Percentiles rank a stretch among this genome's conserved stretches.
phyloP scores from a whole-genome alignment of 2,329 filamentous ascomycete species.

The Aspergillus sp. region DNA sequence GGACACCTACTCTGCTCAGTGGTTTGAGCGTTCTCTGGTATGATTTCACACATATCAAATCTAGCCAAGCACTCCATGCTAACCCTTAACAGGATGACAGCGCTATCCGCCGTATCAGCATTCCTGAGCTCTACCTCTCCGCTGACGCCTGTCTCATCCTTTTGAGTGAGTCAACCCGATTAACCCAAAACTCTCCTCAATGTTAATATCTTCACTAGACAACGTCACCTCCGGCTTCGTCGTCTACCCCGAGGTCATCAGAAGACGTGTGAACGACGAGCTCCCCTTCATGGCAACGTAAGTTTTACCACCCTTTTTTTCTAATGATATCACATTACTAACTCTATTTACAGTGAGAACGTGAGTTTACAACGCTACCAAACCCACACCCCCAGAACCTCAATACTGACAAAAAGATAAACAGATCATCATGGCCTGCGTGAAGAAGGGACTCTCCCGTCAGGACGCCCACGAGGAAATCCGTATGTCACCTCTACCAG shows the following conservation, averaged over 20 bases:
- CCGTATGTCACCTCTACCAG: constrained; percentile 40
- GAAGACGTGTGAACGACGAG: constrained; percentile 64
- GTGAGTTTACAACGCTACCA: constrained; percentile 9
- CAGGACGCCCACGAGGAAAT: constrained; percentile 88
- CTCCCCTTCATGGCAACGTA: constrained; percentile 82
- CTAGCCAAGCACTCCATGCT: constrained; percentile 1
- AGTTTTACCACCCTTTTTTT: constrained; percentile 13
- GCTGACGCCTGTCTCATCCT: constrained; percentile 55
- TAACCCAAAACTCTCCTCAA: background rate
- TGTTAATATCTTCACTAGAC: constrained; percentile 40
- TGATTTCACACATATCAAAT: constrained; percentile 1
- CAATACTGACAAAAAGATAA: constrained; percentile 28
- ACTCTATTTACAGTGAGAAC: constrained; percentile 26
- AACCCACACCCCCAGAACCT: background rate
- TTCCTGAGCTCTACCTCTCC: constrained; percentile 64
- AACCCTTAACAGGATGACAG: constrained; percentile 55
- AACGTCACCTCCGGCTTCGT: constrained; percentile 66
- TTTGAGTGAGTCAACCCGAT: constrained; percentile 21
- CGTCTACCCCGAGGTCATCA: constrained; percentile 74
- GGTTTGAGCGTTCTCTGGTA: constrained; percentile 68
- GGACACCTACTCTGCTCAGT: constrained; percentile 67
- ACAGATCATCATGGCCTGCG: constrained; percentile 71
- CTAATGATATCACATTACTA: constrained; percentile 5
- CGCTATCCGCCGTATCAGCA: constrained; percentile 55
- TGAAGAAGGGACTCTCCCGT: constrained; percentile 63